Conservation (phyloP, 352 stramenopile genomes). For the Thraustochytrium sp. region DNA sequence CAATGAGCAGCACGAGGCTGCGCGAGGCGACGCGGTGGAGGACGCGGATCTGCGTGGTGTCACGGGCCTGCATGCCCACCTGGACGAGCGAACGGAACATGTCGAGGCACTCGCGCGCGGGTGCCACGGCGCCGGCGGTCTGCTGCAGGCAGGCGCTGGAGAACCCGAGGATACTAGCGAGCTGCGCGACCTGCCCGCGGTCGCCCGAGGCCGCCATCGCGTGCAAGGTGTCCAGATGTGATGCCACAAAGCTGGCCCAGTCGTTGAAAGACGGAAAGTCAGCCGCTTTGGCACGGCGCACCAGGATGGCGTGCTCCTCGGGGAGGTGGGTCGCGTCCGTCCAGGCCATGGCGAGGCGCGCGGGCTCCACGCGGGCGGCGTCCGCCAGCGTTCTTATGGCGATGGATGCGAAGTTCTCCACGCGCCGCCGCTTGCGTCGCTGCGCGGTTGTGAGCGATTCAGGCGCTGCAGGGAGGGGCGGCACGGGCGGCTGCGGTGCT, state of each 20-base stretch:
- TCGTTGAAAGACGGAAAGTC: not conserved
- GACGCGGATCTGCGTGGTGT: not conserved
- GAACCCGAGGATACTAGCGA: slow-evolving; percentile 18
- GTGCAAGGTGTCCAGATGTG: not conserved
- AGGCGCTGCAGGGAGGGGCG: no score
- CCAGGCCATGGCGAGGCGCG: slow-evolving; percentile 23
- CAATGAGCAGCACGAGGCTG: slow-evolving; percentile 7
- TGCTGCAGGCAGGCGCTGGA: not conserved
- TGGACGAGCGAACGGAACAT: not conserved
- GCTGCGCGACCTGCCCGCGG: not conserved
- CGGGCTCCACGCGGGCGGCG: not conserved
- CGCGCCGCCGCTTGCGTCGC: not conserved
- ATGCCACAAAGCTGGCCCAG: not conserved
- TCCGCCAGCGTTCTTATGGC: not conserved
- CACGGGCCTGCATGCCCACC: not conserved
- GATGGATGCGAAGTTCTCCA: not conserved
- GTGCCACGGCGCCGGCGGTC: not conserved
- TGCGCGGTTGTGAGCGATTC: no score
- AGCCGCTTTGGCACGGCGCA: not conserved
- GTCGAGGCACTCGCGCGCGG: not conserved
- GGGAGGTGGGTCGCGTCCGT: not conserved
- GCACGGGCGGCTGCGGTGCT: no score
- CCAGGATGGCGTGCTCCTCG: slow-evolving; percentile 23
- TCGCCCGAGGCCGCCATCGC: not conserved
- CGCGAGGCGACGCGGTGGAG: slow-evolving; percentile 17